Percentiles rank a stretch among this genome's conserved stretches.
These are phyloP conservation scores for Incumbomyces delicatus DNA, from an alignment of 2,329 filamentous ascomycete genomes.

Conservation along the genomic window DNA sequence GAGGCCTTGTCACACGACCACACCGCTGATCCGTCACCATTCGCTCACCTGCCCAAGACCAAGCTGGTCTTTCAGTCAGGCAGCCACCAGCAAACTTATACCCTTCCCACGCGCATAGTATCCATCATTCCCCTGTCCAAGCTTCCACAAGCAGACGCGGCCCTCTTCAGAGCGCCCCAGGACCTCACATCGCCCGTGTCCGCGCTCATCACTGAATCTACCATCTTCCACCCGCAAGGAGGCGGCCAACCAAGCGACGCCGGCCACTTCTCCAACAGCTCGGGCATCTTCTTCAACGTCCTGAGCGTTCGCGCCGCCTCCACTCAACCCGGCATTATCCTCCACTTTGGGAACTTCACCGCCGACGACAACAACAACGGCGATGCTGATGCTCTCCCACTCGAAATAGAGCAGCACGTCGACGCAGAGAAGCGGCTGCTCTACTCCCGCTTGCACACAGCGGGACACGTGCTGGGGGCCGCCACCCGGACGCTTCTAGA, in stretches of 20 bases:
- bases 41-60: slow-evolving; percentile 12
- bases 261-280: slow-evolving; percentile 42
- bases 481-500: slow-evolving; percentile 54
- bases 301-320: slow-evolving; percentile 48
- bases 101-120: slow-evolving; percentile 31
- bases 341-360: slow-evolving; percentile 57
- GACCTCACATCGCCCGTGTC: not conserved
- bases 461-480: slow-evolving; percentile 60
- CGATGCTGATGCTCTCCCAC: not conserved
- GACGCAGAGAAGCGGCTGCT: slow-evolving; percentile 51
- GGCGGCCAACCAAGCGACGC: slow-evolving; percentile 63
- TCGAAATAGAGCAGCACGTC: slow-evolving; percentile 41
- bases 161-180: slow-evolving; percentile 49
- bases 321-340: slow-evolving; percentile 43
- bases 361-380: slow-evolving; percentile 5
- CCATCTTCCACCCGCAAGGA: slow-evolving; percentile 68
- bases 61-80: slow-evolving; percentile 32
- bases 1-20: too few species aligned
- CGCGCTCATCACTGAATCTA: slow-evolving; percentile 47
- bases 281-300: slow-evolving; percentile 37
- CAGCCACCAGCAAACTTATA: slow-evolving; percentile 32
- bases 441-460: slow-evolving; percentile 62
- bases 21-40: not conserved
- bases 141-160: slow-evolving; percentile 43
- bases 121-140: slow-evolving; percentile 41